phyloP scores from a whole-genome alignment of 2,329 filamentous ascomycete genomes.

The Aureobasidium uvarum region DNA sequence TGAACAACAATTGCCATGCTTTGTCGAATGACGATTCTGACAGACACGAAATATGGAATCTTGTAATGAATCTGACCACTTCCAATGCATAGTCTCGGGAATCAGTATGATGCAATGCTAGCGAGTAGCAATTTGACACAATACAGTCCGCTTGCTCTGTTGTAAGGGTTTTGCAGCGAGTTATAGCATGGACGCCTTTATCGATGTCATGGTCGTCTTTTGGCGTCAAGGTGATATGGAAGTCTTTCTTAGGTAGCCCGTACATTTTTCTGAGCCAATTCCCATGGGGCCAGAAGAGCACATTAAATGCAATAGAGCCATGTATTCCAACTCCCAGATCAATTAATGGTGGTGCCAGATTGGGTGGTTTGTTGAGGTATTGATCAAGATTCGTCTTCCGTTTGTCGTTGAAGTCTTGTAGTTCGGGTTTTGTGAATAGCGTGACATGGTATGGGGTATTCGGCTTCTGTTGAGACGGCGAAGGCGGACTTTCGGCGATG shows the following conservation, averaged over 20 bases:
- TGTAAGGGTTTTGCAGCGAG: background rate
- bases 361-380: background rate
- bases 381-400: background rate
- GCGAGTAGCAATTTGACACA: background rate
- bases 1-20: background rate
- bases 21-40: background rate
- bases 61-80: background rate
- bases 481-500: background rate
- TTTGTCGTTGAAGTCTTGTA: background rate
- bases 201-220: conserved; percentile 23
- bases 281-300: conserved; percentile 27
- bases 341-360: background rate
- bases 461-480: background rate
- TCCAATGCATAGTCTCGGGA: background rate
- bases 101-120: background rate
- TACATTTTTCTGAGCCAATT: conserved; percentile 3
- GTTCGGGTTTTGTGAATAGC: conserved; percentile 8
- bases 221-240: conserved; percentile 24
- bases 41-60: background rate
- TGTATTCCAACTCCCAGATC: conserved; percentile 4
- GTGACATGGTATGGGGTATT: conserved; percentile 14
- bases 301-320: conserved; percentile 3
- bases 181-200: conserved; percentile 22
- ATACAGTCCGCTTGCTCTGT: background rate
- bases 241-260: conserved; percentile 4